Percentiles rank a stretch among this genome's conserved stretches.
phyloP scores from a whole-genome alignment of 305 asterid genomes.

The Nicotiana rustica region DNA sequence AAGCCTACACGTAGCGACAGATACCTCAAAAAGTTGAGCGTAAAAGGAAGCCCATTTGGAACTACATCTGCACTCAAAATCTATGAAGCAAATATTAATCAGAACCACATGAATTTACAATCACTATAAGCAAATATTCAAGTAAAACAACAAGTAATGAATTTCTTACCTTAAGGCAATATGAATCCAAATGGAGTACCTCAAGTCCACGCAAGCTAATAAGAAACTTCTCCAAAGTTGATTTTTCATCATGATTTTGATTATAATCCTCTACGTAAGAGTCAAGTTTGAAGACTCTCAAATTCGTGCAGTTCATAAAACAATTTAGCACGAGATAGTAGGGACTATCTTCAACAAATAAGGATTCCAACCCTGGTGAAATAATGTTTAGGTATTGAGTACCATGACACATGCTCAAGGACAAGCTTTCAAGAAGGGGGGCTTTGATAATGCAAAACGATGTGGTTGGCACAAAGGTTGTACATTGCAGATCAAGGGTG shows the following conservation, averaged over 20 bases:
- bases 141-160: background rate
- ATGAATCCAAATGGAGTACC: background rate
- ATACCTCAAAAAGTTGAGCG: background rate
- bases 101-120: background rate
- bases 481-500: background rate
- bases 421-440: background rate
- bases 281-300: background rate
- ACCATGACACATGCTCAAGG: background rate
- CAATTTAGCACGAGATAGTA: background rate
- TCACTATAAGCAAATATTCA: slow-evolving; percentile 19
- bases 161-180: background rate
- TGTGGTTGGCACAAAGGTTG: background rate
- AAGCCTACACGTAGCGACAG: background rate
- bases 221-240: slow-evolving; percentile 21
- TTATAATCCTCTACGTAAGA: background rate
- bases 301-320: background rate
- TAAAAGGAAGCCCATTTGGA: background rate
- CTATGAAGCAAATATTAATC: background rate
- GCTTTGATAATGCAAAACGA: background rate
- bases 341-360: background rate
- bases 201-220: background rate
- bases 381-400: background rate
- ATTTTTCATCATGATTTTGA: background rate
- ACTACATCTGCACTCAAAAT: background rate
- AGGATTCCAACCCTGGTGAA: background rate